These are phyloP conservation scores for Penicillium sp. DNA, from an alignment of 2,329 filamentous ascomycete species.

Conservation along the genomic window DNA sequence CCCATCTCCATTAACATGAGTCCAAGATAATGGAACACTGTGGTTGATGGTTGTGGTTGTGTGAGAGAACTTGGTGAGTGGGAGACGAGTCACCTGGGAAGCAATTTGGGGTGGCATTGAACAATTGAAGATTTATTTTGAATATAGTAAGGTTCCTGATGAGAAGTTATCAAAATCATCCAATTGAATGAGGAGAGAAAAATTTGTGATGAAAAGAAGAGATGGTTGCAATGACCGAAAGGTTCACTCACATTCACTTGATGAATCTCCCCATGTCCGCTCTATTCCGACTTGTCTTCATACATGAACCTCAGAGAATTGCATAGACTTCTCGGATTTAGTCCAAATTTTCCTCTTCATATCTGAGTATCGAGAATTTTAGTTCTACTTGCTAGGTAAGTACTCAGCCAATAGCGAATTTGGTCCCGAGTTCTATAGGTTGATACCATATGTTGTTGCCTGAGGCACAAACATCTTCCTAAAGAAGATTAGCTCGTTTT, in stretches of 20 bases:
- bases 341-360: not conserved
- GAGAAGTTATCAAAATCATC: not conserved
- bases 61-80: constrained; percentile 47
- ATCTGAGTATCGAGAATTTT: rapidly evolving
- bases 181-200: not conserved
- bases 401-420: not conserved
- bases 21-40: constrained; percentile 44
- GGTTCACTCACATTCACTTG: not conserved
- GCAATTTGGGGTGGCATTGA: not conserved
- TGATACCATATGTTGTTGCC: not conserved
- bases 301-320: not conserved
- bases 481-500: not conserved
- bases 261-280: not conserved
- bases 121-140: not conserved
- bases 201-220: not conserved
- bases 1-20: constrained; percentile 40
- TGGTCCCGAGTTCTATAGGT: not conserved
- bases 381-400: not conserved
- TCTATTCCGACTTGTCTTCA: too few species aligned
- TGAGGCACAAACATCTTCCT: not conserved
- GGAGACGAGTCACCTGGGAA: constrained; percentile 20
- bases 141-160: too few species aligned
- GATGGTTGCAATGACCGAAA: not conserved
- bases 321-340: not conserved
- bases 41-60: constrained; percentile 39